Conservation (phyloP, 108 stramenopile species). For the Skeletonema costatum region DNA sequence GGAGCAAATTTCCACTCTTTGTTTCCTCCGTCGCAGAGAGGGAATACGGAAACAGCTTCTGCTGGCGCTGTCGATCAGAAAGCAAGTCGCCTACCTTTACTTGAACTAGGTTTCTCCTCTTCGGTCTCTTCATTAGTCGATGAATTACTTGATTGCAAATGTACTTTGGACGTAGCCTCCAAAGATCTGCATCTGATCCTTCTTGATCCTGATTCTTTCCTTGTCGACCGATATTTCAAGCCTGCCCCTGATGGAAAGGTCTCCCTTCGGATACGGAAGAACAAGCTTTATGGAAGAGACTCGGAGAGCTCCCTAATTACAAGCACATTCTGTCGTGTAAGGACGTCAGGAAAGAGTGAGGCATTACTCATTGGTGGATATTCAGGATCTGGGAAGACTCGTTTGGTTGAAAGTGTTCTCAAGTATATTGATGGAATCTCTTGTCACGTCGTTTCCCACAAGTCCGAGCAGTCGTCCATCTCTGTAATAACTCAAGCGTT, state of each 20-base stretch:
- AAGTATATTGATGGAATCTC: constrained; percentile 7
- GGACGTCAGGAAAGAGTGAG: constrained; percentile 24
- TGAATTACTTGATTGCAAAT: not conserved
- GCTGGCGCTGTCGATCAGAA: not conserved
- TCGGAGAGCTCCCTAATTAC: constrained; percentile 12
- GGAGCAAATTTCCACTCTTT: not conserved
- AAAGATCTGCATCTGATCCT: constrained; percentile 5
- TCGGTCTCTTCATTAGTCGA: not conserved
- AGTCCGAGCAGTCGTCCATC: constrained; percentile 24
- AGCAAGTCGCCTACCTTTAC: not conserved
- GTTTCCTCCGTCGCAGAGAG: not conserved
- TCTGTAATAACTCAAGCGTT: constrained; percentile 19
- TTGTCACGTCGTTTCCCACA: constrained; percentile 13
- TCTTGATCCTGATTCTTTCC: not conserved
- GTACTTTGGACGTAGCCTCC: not conserved
- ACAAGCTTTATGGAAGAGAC: constrained; percentile 29
- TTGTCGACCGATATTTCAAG: not conserved
- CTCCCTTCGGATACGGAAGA: not conserved
- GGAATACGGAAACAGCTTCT: not conserved
- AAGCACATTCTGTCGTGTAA: constrained; percentile 23
- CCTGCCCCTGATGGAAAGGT: not conserved
- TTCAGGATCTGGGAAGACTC: constrained; percentile 32
- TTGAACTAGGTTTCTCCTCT: constrained; percentile 5
- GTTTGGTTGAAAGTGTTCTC: constrained; percentile 15
- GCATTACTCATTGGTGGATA: constrained; percentile 23